Evolutionary conservation across 768 basidiomycete species (phyloP).

Genomic region (Tylopilus felleus): DNA sequence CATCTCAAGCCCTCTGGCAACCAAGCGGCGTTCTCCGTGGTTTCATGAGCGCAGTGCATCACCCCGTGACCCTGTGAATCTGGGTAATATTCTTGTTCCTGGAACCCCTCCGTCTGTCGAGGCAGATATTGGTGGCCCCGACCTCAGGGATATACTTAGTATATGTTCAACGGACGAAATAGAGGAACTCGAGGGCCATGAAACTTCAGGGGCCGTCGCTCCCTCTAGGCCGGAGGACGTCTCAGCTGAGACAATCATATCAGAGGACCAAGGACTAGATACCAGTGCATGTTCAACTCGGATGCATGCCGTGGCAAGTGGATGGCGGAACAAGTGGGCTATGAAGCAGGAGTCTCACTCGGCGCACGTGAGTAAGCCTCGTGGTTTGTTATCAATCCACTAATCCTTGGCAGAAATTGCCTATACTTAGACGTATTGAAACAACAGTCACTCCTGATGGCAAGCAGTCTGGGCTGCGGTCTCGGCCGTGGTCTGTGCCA

Average conservation of each 20-base stretch:
- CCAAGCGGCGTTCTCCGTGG: conserved; percentile 17
- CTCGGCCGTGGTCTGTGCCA: conserved; percentile 27
- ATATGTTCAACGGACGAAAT: conserved; percentile 46
- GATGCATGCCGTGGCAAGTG: conserved; percentile 40
- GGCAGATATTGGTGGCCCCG: conserved; percentile 33
- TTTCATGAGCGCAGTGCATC: conserved; percentile 2
- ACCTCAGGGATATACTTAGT: conserved; percentile 44
- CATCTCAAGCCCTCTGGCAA: conserved; percentile 31
- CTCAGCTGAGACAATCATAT: conserved; percentile 19
- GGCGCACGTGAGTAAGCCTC: conserved; percentile 18
- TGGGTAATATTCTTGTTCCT: conserved; percentile 25
- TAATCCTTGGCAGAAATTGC: conserved; percentile 27
- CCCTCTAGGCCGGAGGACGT: conserved; percentile 37
- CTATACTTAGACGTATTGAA: conserved; percentile 41
- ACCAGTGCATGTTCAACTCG: conserved; percentile 28
- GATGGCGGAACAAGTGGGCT: conserved; percentile 54
- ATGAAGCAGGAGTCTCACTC: conserved; percentile 23
- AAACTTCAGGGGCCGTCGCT: conserved; percentile 29
- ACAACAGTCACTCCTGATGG: conserved; percentile 47
- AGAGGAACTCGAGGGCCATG: conserved; percentile 31
- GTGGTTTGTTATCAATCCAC: conserved; percentile 4
- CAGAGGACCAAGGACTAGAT: conserved; percentile 27
- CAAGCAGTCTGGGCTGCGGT: conserved; percentile 32
- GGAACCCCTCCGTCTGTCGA: conserved; percentile 27
- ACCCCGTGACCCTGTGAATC: background rate